Base-by-base conservation (phyloP, 1,284 basidiomycete species). In the Sanghuangporus baumii region DNA sequence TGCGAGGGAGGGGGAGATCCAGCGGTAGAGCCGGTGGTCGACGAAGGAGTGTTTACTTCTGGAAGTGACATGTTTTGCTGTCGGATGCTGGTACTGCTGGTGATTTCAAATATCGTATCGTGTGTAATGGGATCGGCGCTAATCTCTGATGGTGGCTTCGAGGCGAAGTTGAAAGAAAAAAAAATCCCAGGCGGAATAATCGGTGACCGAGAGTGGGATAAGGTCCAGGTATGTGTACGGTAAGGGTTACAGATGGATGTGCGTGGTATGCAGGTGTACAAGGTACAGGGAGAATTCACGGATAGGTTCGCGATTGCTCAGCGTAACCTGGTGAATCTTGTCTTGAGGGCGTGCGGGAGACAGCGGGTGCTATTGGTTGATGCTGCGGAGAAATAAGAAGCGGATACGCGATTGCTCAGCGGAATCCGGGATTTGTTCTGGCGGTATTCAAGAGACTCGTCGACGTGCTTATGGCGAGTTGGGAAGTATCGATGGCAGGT, bases 41-140 rank as follows among this genome's bases (percentile, higher is more conserved):
- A 72, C n/a, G 81, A 77, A 63, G 81, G 77, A 9, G 85, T 78
- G 72, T 87, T 77, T 61, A 81, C 79, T 83, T 86, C 86, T 66
- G 68, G 62, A 61, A 69, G 69, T 18, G 58, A 57, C 61, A 69
- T 65, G 31, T 12, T 46, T 43, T 61, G 55, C 43, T 66, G 55
- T 46, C 37, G 54, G 57, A 46, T 63, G 47, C 43, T 51, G 63
- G 60, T 55, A 36, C 59, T 50, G 55, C n/a, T 50, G 41, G 12
- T 18, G 55, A 52, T 66, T 55, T 63, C 46, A 55, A 57, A 60
- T 47, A 55, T 51, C 50, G 62, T 36, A 31, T 51, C 41, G 31
- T 26, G 61, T 61, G 60, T 37, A 31, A 46, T 52, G 46, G 43
- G 46, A 14, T 50, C 41, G 57, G 37, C 5, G 55, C 26, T 56